Percentiles rank a stretch among this genome's conserved stretches.
These are phyloP conservation scores for Starmerella floris DNA, from an alignment of 805 yeast genomes.

Conservation along the genomic window DNA sequence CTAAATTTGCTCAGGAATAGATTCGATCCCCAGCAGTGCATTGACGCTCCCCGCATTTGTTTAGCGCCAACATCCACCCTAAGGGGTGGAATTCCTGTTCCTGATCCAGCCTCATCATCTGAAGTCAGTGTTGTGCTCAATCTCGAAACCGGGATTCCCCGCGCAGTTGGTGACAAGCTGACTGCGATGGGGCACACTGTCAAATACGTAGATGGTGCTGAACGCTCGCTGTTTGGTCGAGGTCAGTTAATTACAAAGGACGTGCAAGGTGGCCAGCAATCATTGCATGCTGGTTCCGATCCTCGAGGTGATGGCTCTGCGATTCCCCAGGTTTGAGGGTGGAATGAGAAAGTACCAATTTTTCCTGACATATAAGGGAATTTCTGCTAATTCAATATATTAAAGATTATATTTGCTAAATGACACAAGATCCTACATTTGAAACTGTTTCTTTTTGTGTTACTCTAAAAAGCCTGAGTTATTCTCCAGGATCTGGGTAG, in stretches of 20 bases:
- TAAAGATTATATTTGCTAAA: not conserved
- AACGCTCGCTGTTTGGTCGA: slow-evolving; percentile 38
- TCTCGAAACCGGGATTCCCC: slow-evolving; percentile 51
- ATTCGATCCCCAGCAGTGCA: slow-evolving; percentile 55
- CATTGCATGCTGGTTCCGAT: slow-evolving; percentile 63
- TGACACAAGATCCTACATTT: not conserved
- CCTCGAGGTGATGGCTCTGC: slow-evolving; percentile 80
- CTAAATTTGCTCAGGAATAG: slow-evolving; percentile 52
- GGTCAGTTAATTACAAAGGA: slow-evolving; percentile 54
- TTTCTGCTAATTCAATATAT: not conserved
- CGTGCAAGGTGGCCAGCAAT: slow-evolving; percentile 30
- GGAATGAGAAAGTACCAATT: not conserved
- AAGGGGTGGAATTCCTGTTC: slow-evolving; percentile 46
- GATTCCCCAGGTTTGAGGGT: slow-evolving; percentile 36
- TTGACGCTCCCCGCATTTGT: slow-evolving; percentile 65
- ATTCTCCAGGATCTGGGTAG: slow-evolving; percentile 52
- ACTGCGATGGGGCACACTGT: slow-evolving; percentile 46
- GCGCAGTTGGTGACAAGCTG: slow-evolving; percentile 36
- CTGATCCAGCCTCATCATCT: slow-evolving; percentile 5
- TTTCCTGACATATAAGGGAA: not conserved
- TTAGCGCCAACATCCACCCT: slow-evolving; percentile 45
- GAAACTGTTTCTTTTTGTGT: not conserved
- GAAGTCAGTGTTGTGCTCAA: slow-evolving; percentile 40
- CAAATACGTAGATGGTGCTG: slow-evolving; percentile 31
- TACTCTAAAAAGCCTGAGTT: not conserved